Base-by-base conservation (phyloP, 192 early-diverging fungal genomes). In the Coemansia sp. region DNA sequence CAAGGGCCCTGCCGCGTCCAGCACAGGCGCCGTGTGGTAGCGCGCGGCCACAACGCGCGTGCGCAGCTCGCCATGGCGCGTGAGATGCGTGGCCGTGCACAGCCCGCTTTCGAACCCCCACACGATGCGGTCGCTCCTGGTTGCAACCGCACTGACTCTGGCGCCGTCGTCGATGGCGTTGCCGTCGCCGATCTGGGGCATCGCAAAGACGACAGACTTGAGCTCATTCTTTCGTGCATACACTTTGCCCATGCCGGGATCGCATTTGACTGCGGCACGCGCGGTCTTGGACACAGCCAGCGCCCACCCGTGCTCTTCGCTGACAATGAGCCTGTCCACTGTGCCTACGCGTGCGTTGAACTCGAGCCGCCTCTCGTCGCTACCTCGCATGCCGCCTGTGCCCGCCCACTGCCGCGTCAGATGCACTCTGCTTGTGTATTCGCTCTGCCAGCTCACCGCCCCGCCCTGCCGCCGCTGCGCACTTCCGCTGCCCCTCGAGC, bases 21-120 rank as follows among this genome's bases (percentile, higher is more conserved):
- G 51, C 26, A 75, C 66, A 0, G 56, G 60, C 36, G 60, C 56
- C 2, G 14, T 15, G 16, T 46, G 38, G 51, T 55, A 62, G 21
- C 35, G 53, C 21, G 23, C 26, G 1, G 58, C 63, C 43, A 60
- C 46, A 21, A 60, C 63, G 24, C 66, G 39, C 11, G 14, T 43
- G 2, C 45, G 12, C 33, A 66, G 56, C 15, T 2, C 38, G 33
- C 78, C 78, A 4, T 51, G 30, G 16, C 56, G 43, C 15, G 68
- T 75, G 58, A 80, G 44, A 1, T 62, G 72, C 10, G 66, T 71
- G 44, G 39, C 65, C 0, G 35, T 33, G 62, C 68, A 61, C 18
- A 45, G 45, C 10, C 78, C 78, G 36, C 61, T 59, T 11, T 44
- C 59, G 36, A 75, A 15, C 6, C 72, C 78, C 78, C 78, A 80